Evolutionary conservation across 257 asterid genomes (phyloP).

Genomic region (Capsicum pubescens): DNA sequence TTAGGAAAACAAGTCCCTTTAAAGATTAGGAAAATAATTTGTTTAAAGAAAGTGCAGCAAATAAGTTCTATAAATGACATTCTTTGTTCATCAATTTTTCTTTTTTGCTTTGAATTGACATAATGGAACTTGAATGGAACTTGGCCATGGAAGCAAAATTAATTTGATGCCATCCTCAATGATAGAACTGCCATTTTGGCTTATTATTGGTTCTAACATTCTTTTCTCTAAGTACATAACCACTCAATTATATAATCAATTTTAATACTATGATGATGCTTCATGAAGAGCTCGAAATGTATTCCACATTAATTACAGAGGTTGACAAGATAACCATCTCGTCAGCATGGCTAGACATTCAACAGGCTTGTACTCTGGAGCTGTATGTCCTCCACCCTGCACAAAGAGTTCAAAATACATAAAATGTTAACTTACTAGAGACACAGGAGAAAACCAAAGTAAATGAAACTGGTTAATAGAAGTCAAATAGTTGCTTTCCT

Average conservation of each 20-base stretch:
- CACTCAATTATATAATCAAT: too few relatives aligned
- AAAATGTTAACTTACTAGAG: not conserved
- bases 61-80: too few relatives aligned
- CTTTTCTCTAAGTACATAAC: too few relatives aligned
- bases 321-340: conserved; percentile 42
- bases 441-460: not conserved
- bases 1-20: too few relatives aligned
- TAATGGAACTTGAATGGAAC: not conserved
- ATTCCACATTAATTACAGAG: conserved; percentile 23
- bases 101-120: too few relatives aligned
- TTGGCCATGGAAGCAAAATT: not conserved
- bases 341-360: conserved; percentile 41
- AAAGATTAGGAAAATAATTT: too few relatives aligned
- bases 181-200: too few relatives aligned
- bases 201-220: too few relatives aligned
- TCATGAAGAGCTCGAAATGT: not conserved
- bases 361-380: conserved; percentile 43
- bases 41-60: too few relatives aligned
- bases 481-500: conserved; percentile 36
- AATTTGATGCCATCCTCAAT: not conserved
- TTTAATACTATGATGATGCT: too few relatives aligned
- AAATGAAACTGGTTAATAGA: not conserved
- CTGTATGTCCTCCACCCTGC: conserved; percentile 51
- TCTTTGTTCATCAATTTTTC: too few relatives aligned
- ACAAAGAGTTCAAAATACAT: not conserved